These are phyloP conservation scores for Globomyces sp. DNA, from an alignment of 371 early-diverging fungal species.

Conservation along the genomic window DNA sequence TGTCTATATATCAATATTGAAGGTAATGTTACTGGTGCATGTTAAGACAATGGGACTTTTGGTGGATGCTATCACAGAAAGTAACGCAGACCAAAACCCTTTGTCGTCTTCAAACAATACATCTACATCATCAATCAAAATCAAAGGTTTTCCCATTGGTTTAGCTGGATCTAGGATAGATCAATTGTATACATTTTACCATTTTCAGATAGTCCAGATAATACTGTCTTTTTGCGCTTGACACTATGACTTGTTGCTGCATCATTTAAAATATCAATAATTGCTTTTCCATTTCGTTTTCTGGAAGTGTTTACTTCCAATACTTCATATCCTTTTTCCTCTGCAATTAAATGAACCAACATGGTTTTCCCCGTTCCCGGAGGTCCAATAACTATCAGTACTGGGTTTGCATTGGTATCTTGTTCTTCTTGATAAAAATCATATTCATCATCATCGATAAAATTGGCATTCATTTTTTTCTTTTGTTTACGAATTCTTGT, in stretches of 20 bases:
- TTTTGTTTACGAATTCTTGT: too few relatives aligned
- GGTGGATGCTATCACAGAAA: background rate
- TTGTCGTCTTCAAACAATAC: background rate
- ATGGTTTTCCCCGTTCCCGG: background rate
- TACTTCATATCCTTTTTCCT: background rate
- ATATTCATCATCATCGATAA: too few relatives aligned
- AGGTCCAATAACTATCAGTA: background rate
- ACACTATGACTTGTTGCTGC: background rate
- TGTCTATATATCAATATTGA: too few relatives aligned
- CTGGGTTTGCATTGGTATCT: too few relatives aligned
- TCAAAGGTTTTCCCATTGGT: background rate
- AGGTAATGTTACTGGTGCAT: background rate
- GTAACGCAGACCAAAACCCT: background rate
- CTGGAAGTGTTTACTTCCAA: background rate
- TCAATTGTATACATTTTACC: background rate
- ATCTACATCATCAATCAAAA: slow-evolving; percentile 8
- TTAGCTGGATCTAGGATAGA: background rate
- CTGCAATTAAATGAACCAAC: background rate
- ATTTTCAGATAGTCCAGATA: background rate
- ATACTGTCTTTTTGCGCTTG: background rate
- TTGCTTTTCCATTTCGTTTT: background rate
- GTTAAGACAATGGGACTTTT: slow-evolving; percentile 3
- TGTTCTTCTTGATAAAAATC: too few relatives aligned
- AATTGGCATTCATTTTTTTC: too few relatives aligned
- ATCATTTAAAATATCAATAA: background rate